Conservation (phyloP, 1,284 basidiomycete genomes). For the Lentinus polychrous region DNA sequence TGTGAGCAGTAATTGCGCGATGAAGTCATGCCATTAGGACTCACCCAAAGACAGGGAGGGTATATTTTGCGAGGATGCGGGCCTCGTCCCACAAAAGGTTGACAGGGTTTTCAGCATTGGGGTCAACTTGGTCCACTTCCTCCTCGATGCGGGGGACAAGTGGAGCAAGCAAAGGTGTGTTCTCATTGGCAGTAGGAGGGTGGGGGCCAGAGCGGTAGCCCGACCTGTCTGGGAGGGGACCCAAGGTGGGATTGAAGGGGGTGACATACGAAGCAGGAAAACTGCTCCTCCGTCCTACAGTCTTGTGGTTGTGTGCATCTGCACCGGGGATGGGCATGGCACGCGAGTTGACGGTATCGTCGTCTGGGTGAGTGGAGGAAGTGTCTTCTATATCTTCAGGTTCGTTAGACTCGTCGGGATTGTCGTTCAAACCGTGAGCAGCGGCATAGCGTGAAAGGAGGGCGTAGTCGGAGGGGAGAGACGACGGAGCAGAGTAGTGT, state of each 20-base stretch:
- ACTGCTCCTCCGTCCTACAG: constrained; percentile 21
- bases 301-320: neutral
- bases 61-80: constrained; percentile 52
- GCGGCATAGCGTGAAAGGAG: constrained; percentile 45
- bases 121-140: constrained; percentile 17
- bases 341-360: constrained; percentile 3
- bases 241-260: constrained; percentile 27
- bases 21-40: constrained; percentile 20
- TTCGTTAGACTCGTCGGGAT: neutral
- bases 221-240: constrained; percentile 22
- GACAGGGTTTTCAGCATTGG: constrained; percentile 2
- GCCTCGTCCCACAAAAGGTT: constrained; percentile 53
- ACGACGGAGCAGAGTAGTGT: constrained; percentile 41
- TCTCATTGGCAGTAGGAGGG: constrained; percentile 29
- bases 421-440: constrained; percentile 13
- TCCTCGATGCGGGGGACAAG: constrained; percentile 40
- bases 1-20: neutral
- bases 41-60: constrained; percentile 62
- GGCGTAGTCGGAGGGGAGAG: constrained; percentile 58
- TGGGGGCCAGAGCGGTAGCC: constrained; percentile 23
- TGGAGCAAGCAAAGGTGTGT: constrained; percentile 45
- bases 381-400: constrained; percentile 1
- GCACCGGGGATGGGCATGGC: constrained; percentile 5
- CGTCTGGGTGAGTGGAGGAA: constrained; percentile 1
- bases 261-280: constrained; percentile 27